Conservation (phyloP, 2,329 filamentous ascomycete genomes). For the Alternaria alternata region DNA sequence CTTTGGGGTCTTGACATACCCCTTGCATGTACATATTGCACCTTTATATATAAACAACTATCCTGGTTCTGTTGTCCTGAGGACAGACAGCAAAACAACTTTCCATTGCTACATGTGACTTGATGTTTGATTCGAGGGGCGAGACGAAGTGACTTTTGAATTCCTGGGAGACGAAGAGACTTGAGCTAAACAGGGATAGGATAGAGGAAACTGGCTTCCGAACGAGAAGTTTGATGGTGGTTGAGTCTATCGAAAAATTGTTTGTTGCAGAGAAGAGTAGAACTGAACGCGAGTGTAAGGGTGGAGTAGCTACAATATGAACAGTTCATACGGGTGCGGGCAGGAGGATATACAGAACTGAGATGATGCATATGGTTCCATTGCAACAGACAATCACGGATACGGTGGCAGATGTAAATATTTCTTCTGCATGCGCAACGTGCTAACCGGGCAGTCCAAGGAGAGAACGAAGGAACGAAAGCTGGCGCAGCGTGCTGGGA, state of each 20-base stretch:
- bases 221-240: not conserved
- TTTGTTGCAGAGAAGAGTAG: not conserved
- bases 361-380: no score
- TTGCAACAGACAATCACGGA: no score
- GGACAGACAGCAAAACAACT: not conserved
- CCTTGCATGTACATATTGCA: constrained; percentile 13
- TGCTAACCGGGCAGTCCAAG: not conserved
- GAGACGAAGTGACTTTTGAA: not conserved
- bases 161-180: not conserved
- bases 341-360: no score
- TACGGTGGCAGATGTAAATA: not conserved
- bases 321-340: not conserved
- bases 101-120: not conserved
- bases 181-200: not conserved
- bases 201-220: not conserved
- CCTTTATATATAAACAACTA: not conserved
- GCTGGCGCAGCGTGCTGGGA: no score
- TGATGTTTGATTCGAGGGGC: not conserved
- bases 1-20: constrained; percentile 2
- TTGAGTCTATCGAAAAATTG: not conserved
- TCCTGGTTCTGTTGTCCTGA: not conserved
- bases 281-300: not conserved
- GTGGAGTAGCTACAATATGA: not conserved
- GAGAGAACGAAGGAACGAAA: not conserved
- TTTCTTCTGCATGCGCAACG: no score